Conservation (phyloP, 306 rosid genomes). For the Clitoria ternatea region DNA sequence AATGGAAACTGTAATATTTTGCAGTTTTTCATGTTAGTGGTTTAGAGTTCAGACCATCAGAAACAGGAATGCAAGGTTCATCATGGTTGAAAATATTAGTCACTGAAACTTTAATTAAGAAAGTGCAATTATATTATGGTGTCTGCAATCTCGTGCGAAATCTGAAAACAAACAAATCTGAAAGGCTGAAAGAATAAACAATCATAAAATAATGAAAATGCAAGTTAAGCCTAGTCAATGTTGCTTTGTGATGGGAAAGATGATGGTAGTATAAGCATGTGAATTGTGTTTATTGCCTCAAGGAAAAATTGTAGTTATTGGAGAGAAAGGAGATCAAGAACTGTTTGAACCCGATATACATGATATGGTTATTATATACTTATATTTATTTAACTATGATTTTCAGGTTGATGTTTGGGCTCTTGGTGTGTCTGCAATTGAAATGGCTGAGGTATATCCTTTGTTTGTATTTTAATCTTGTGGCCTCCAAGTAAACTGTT, state of each 20-base stretch:
- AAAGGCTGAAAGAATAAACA: not conserved
- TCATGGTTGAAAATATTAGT: not conserved
- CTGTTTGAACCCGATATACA: not conserved
- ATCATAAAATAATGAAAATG: not conserved
- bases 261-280: not conserved
- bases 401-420: conserved; percentile 99
- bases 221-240: not conserved
- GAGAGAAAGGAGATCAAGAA: not conserved
- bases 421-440: conserved; percentile 99
- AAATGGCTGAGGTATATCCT: conserved; percentile 94
- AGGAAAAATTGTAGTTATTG: not conserved
- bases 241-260: not conserved
- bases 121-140: not conserved
- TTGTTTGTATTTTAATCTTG: conserved; percentile 6
- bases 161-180: not conserved
- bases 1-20: not conserved
- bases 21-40: not conserved
- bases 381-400: conserved; percentile 21
- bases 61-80: not conserved
- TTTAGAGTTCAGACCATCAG: not conserved
- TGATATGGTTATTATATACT: conserved; percentile 21
- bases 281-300: not conserved
- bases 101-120: not conserved
- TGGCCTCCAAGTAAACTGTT: not conserved
- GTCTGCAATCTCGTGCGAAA: not conserved